Conservation (phyloP, 352 stramenopile genomes). For the Pythium aquatile region DNA sequence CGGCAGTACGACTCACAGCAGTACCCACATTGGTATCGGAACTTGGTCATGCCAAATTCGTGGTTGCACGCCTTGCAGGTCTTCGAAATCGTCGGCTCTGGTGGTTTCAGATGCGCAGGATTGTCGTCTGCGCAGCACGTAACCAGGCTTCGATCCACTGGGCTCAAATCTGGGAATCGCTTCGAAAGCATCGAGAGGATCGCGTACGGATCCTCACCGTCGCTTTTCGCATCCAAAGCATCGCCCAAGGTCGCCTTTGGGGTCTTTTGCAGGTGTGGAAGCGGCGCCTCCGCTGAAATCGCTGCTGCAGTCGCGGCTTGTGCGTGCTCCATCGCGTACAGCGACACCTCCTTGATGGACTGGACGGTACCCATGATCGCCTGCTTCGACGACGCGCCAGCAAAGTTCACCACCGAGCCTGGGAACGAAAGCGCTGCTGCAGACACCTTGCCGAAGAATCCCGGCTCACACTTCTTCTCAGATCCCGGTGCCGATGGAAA, state of each 20-base stretch:
- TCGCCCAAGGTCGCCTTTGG: slow-evolving; percentile 13
- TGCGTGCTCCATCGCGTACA: slow-evolving; percentile 71
- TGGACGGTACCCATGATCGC: slow-evolving; percentile 67
- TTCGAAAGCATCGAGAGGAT: slow-evolving; percentile 74
- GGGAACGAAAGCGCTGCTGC: slow-evolving; percentile 58
- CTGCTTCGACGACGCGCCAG: slow-evolving; percentile 60
- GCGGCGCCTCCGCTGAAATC: slow-evolving; percentile 49
- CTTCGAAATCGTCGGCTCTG: slow-evolving; percentile 61
- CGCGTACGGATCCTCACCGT: slow-evolving; percentile 33
- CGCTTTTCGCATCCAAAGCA: slow-evolving; percentile 15
- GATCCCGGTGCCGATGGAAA: slow-evolving; percentile 14
- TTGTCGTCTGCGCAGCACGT: slow-evolving; percentile 60
- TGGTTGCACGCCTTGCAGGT: slow-evolving; percentile 66
- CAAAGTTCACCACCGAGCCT: slow-evolving; percentile 59
- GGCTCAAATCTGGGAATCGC: slow-evolving; percentile 70
- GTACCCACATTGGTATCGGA: slow-evolving; percentile 82
- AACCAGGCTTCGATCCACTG: slow-evolving; percentile 69
- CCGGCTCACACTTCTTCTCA: slow-evolving; percentile 26
- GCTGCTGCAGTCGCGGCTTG: slow-evolving; percentile 62
- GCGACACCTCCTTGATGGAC: slow-evolving; percentile 72
- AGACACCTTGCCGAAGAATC: slow-evolving; percentile 68
- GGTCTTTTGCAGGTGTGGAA: slow-evolving; percentile 23
- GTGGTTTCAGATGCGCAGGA: slow-evolving; percentile 47
- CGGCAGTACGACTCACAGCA: slow-evolving; percentile 79
- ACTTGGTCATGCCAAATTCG: slow-evolving; percentile 83